phyloP scores from a whole-genome alignment of 371 early-diverging fungal species.

The Catenaria anguillulae region DNA sequence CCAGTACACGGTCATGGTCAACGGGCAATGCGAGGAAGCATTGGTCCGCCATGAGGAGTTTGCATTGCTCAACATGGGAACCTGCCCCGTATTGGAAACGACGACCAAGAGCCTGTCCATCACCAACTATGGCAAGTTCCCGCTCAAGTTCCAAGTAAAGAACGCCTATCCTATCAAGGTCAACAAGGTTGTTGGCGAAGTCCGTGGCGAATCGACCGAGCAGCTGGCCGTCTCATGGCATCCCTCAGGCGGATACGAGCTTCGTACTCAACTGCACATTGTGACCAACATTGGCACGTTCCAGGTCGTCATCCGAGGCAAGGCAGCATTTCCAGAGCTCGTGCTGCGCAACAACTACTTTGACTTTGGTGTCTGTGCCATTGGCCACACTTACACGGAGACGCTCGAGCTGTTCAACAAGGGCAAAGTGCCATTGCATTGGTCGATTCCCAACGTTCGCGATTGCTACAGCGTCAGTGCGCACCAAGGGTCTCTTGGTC shows the following conservation, averaged over 20 bases:
- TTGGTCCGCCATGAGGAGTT: constrained; percentile 32
- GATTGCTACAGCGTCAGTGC: constrained; percentile 25
- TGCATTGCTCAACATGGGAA: constrained; percentile 29
- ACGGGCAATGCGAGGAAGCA: constrained; percentile 39
- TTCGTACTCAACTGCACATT: constrained; percentile 29
- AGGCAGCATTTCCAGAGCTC: constrained; percentile 35
- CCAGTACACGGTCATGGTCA: constrained; percentile 21
- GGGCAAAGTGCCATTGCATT: constrained; percentile 34
- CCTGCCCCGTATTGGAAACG: constrained; percentile 32
- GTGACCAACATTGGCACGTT: constrained; percentile 36
- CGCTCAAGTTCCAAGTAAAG: constrained; percentile 25
- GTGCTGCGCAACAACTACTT: constrained; percentile 19
- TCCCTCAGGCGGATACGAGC: constrained; percentile 40
- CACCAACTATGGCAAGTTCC: constrained; percentile 32
- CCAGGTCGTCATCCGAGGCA: constrained; percentile 31
- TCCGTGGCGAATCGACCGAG: constrained; percentile 22
- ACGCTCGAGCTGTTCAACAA: constrained; percentile 27
- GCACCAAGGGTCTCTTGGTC: constrained; percentile 18
- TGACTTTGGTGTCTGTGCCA: constrained; percentile 34
- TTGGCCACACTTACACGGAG: constrained; percentile 25
- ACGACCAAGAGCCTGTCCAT: constrained; percentile 25
- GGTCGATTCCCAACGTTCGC: constrained; percentile 26
- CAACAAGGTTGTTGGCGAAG: constrained; percentile 18
- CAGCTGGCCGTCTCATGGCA: constrained; percentile 26
- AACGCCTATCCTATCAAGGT: constrained; percentile 35